phyloP scores from a whole-genome alignment of 768 basidiomycete genomes.

The Gymnopilus dilepis region DNA sequence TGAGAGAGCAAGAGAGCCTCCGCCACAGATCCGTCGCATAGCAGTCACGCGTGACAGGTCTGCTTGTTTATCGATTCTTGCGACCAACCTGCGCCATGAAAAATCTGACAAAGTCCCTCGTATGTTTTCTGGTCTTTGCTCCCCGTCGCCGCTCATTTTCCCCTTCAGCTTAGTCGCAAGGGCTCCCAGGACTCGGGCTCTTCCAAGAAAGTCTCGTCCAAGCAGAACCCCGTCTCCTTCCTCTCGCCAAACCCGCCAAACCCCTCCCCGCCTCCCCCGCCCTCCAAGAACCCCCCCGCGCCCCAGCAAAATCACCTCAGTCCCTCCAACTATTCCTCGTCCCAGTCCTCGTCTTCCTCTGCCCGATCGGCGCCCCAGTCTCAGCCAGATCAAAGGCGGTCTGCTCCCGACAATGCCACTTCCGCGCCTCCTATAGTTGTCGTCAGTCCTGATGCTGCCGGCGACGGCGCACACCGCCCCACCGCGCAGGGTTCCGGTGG shows the following conservation, averaged over 20 bases:
- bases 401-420: constrained; percentile 47
- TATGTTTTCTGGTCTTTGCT: constrained; percentile 40
- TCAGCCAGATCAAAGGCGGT: constrained; percentile 63
- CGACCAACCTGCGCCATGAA: constrained; percentile 60
- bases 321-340: constrained; percentile 37
- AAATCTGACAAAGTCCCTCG: constrained; percentile 83
- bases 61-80: constrained; percentile 48
- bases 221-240: constrained; percentile 23
- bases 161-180: constrained; percentile 66
- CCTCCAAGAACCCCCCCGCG: constrained; percentile 22
- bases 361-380: constrained; percentile 45
- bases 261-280: constrained; percentile 62
- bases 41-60: constrained; percentile 34
- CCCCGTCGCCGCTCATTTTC: constrained; percentile 24
- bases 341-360: constrained; percentile 44
- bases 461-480: constrained; percentile 51
- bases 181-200: constrained; percentile 67
- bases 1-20: constrained; percentile 34
- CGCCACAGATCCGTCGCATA: constrained; percentile 18
- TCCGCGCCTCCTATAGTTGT: constrained; percentile 85
- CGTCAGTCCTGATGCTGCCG: constrained; percentile 72
- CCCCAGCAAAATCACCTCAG: constrained; percentile 34
- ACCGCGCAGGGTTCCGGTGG: constrained; percentile 39
- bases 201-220: constrained; percentile 67
- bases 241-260: constrained; percentile 59